Base-by-base conservation (phyloP, 768 basidiomycete genomes). In the Mrakia gelida region DNA sequence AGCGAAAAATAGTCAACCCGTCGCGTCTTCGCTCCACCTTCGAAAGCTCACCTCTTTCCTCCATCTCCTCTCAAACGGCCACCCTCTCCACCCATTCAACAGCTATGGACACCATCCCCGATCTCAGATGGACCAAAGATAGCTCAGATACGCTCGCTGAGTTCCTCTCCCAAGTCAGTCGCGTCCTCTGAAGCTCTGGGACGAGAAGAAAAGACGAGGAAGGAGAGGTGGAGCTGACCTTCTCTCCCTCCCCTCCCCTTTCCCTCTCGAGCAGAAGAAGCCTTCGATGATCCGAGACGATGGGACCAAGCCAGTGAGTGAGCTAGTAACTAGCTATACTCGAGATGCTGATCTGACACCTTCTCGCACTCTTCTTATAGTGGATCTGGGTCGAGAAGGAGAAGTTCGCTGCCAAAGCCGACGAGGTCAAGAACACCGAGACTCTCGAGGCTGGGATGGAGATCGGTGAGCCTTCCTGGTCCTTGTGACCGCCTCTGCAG, bases 361-460 rank as follows among this genome's bases (percentile, higher is more conserved):
- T 13, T 41, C 34, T 68, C 1, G 34, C 13, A 13, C 32, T 6
- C 38, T 21, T 43, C 38, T 7, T 23, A 28, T 26, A 68, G 65
- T 70, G 67, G 67, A 70, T 70, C 67, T 70, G 67, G 67, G 38
- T 70, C 21, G 21, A 70, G 67, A 70, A 70, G 41, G 67, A 70
- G 21, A 9, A 15, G 67, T 41, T 26, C 38, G 41, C 23, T 15
- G 38, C 38, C 1, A 26, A 16, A 7, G 26, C 38, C 18, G 21
- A 30, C 13, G 65, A 67, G 30, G 2, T 16, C 41, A 41, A 41
- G 18, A 41, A 41, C 18, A 41, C 38, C 9, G 34, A 70, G 18
- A 70, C 34, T 41, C 10, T 70, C 21, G 15, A 34, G 8, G 38
- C 67, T 41, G 67, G 34, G 26, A 41, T 26, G 6, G 67, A 0